Evolutionary conservation across 2,329 filamentous ascomycete genomes (phyloP), one percentile per base, ranked within the genome.

Genomic region (Colletotrichum sp.): DNA sequence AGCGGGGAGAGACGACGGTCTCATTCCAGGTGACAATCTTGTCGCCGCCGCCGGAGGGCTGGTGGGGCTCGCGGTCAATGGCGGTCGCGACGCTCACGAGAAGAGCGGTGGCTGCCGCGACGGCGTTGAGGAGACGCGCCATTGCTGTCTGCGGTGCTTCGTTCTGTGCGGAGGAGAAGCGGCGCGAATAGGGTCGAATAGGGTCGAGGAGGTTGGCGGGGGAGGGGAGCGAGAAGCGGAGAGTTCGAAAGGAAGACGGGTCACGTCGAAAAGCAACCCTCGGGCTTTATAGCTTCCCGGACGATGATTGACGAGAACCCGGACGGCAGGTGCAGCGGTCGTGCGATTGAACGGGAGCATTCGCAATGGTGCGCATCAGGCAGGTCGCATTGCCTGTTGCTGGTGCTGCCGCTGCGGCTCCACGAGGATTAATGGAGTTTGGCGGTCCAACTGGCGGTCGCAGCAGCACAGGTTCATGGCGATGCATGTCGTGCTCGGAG

Each of bases 11-110:
- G 1, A 88, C 84, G 12, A 89, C 89, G 1, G 91, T 92, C 81
- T 92, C 88, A 79, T 92, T 92, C 86, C 90, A 93, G 1, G 86
- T 90, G 74, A 93, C 83, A 8, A 92, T 86, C 67, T 89, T 90
- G 34, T 88, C 85, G 9, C 91, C 91, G 76, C 88, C 89, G 26
- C 91, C 90, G 6, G 85, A 85, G 6, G 92, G 91, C 70, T 91
- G 89, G 75, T 88, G 85, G 10, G 91, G 89, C 67, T 87, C 83
- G 36, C 91, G 88, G 30, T 90, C 86, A 79, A 89, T 86, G 52
- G 87, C 86, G 10, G 77, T 43, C 52, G 78, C 43, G 28, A 36
- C 18, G 68, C 78, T 36, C 57, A 69, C 59, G 74, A 79, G 34
- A 6, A 74, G 21, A 12, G 70, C 72, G 68, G 65, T 65, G 48